phyloP scores from a whole-genome alignment of 495 filamentous ascomycete species.

The Trypethelium eluteriae region DNA sequence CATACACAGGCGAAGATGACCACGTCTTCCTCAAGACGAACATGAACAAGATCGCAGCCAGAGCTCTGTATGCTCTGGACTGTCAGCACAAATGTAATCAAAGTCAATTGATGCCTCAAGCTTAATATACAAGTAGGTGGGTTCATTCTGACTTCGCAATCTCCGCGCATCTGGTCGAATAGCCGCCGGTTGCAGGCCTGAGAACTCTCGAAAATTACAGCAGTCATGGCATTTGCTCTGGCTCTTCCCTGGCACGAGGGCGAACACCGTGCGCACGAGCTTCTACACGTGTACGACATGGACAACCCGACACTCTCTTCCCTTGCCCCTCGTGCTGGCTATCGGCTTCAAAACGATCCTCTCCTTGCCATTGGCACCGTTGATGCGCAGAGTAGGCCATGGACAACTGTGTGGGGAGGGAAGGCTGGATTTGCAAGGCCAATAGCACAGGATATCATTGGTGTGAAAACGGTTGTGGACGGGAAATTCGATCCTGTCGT shows the following conservation, averaged over 20 bases:
- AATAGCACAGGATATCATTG: conserved; percentile 50
- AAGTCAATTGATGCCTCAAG: too few relatives aligned
- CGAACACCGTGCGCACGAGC: conserved; percentile 43
- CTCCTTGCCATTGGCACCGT: conserved; percentile 64
- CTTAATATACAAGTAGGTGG: too few relatives aligned
- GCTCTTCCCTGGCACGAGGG: conserved; percentile 46
- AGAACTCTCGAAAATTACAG: too few relatives aligned
- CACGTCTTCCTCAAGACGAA: too few relatives aligned
- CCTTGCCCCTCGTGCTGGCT: conserved; percentile 1
- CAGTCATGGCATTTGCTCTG: conserved; percentile 40
- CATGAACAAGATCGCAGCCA: too few relatives aligned
- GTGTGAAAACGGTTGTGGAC: conserved; percentile 52
- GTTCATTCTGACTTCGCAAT: too few relatives aligned
- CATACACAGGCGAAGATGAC: too few relatives aligned
- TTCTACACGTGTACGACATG: conserved; percentile 40
- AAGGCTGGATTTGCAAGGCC: conserved; percentile 56
- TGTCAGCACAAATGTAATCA: too few relatives aligned
- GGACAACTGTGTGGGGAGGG: conserved; percentile 69
- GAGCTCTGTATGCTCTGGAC: too few relatives aligned
- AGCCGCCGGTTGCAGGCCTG: too few relatives aligned
- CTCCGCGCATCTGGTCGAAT: too few relatives aligned
- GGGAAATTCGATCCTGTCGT: conserved; percentile 57
- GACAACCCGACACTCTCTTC: conserved; percentile 51
- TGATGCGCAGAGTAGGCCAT: conserved; percentile 56
- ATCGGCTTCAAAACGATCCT: conserved; percentile 49